phyloP scores from a whole-genome alignment of 139 green algal genomes.

The Spirogloea muscicola region DNA sequence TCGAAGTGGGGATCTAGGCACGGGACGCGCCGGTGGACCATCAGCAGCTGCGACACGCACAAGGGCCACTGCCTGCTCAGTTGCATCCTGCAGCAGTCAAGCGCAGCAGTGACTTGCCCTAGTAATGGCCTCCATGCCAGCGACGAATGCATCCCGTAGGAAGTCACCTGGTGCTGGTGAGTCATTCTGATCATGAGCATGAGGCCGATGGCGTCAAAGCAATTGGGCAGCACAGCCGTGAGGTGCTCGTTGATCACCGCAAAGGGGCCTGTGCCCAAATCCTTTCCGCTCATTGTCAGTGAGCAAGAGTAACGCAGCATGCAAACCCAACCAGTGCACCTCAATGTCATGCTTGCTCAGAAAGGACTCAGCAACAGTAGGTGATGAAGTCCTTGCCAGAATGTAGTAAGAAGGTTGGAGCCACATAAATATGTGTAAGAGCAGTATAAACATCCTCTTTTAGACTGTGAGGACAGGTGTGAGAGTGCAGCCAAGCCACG shows the following conservation, averaged over 20 bases:
- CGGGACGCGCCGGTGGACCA: slow-evolving; percentile 69
- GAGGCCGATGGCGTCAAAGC: slow-evolving; percentile 75
- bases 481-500: slow-evolving; percentile 58
- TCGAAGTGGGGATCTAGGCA: slow-evolving; percentile 91
- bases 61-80: background rate
- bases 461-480: no score
- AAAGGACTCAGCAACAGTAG: no score
- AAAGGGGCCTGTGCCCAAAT: slow-evolving; percentile 43
- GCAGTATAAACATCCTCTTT: no score
- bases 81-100: background rate
- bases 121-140: background rate
- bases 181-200: slow-evolving; percentile 95
- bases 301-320: no score
- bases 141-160: background rate
- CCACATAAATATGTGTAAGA: no score
- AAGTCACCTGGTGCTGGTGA: slow-evolving; percentile 62
- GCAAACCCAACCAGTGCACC: no score
- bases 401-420: no score
- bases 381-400: no score
- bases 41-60: slow-evolving; percentile 54
- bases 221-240: slow-evolving; percentile 20
- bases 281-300: no score
- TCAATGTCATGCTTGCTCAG: no score
- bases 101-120: background rate
- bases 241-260: slow-evolving; percentile 24